Base-by-base conservation (phyloP, 805 yeast species). In the Kluyveromyces starmeri region DNA sequence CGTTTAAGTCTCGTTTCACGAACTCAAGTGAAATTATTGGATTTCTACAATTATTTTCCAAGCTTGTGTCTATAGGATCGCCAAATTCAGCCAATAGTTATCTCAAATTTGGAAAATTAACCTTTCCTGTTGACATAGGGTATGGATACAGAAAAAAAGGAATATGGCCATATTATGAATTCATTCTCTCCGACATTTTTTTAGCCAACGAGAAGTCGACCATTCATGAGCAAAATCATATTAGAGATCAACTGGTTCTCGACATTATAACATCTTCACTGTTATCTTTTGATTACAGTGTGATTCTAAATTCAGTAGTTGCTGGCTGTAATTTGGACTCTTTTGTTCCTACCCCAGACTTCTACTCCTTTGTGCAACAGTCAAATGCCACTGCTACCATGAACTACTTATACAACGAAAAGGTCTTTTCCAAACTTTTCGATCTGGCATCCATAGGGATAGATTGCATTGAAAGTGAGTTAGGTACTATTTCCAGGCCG, bases 131-230 rank as follows among this genome's bases (percentile, higher is more conserved):
- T 5, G 73, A 69, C 34, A 53, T 85, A 18, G 95, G 95, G 0
- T 51, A 53, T 2, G 62, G 65, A 0, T 71, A 75, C 42, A 68
- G 94, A 46, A 70, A 66, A 20, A 54, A 65, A 12, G 95, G 95
- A 2, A 57, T 85, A 5, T 74, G 86, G 73, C 85, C 92, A 3
- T 89, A 88, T 47, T 53, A 83, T 35, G 89, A 84, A 35, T 85
- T 73, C 46, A 52, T 86, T 10, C 49, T 82, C n/a, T 59, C 68
- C 9, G 82, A 80, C 27, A 73, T 86, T 0, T 73, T 86, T 43
- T 70, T 68, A 5, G 70, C 73, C 17, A 61, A 83, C 2, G 49
- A 59, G 2, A 55, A 50, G 29, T 44, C 61, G 18, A 30, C 37
- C 3, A 53, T 52, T 20, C 17, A 38, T 3, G 48, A 39, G 0